A percentile compares a stretch with the other conserved stretches of the same genome.
phyloP scores from a whole-genome alignment of 2,329 filamentous ascomycete genomes.

The Aureobasidium sp. region DNA sequence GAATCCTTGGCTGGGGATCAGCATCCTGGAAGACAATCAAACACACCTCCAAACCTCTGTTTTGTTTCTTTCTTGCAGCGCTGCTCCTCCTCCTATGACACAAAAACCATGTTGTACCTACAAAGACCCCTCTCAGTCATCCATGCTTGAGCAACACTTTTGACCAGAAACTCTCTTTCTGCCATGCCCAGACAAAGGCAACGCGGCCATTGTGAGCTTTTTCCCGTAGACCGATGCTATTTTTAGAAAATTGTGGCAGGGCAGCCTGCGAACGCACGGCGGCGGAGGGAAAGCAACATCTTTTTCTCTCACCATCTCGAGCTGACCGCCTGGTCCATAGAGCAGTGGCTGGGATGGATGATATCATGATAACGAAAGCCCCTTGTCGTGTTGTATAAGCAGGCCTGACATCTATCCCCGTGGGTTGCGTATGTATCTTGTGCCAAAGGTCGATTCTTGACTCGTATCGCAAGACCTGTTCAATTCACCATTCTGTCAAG shows the following conservation, averaged over 20 bases:
- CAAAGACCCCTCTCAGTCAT: not conserved
- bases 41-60: not conserved
- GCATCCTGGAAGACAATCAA: not conserved
- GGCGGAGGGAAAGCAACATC: not conserved
- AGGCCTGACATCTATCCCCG: too few relatives aligned
- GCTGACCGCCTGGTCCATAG: not conserved
- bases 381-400: not conserved
- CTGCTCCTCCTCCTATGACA: not conserved
- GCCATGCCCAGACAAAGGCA: not conserved
- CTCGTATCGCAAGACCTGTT: not conserved
- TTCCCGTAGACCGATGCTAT: not conserved
- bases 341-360: not conserved
- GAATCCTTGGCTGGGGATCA: constrained; percentile 1
- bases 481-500: not conserved
- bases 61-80: not conserved
- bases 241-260: constrained; percentile 1
- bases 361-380: constrained; percentile 4
- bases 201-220: constrained; percentile 3
- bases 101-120: not conserved
- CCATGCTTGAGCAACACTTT: not conserved
- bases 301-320: not conserved
- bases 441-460: not conserved
- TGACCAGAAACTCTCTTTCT: not conserved
- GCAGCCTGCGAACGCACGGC: not conserved
- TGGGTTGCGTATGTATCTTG: not conserved